These are phyloP conservation scores for Mycothermus thermophilus DNA, from an alignment of 495 filamentous ascomycete species.

Conservation along the genomic window DNA sequence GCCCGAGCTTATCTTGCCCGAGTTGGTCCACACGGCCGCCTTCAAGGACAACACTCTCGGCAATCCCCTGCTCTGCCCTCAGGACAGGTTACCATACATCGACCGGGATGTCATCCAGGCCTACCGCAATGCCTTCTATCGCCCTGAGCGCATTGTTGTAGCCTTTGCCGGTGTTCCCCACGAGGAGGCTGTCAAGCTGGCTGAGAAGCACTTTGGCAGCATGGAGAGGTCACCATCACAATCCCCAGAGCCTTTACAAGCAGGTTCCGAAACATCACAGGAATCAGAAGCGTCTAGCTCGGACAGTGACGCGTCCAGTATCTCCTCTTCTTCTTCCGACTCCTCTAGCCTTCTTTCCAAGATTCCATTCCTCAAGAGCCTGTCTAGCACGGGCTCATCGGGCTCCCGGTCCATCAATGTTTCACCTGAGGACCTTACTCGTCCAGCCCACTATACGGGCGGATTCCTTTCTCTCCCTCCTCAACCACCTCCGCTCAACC, in stretches of 20 bases:
- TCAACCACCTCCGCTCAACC: constrained; percentile 60
- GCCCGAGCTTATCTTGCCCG: constrained; percentile 89
- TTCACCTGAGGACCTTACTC: constrained; percentile 42
- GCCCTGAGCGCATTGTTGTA: constrained; percentile 80
- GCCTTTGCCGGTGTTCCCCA: constrained; percentile 91
- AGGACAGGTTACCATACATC: constrained; percentile 67
- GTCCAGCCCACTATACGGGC: constrained; percentile 79
- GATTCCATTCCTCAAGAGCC: constrained; percentile 85
- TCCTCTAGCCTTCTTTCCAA: constrained; percentile 59
- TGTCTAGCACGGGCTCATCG: constrained; percentile 50
- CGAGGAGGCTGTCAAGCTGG: constrained; percentile 59
- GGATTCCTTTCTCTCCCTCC: constrained; percentile 77
- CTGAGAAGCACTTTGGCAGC: constrained; percentile 79
- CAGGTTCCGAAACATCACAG: constrained; percentile 36
- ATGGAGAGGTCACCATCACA: constrained; percentile 48
- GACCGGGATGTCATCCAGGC: constrained; percentile 57
- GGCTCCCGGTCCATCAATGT: constrained; percentile 25
- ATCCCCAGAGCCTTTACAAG: constrained; percentile 47
- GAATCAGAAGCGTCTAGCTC: not conserved
- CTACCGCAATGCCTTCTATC: constrained; percentile 74
- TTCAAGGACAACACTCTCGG: constrained; percentile 93
- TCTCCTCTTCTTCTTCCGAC: constrained; percentile 29
- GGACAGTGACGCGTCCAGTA: constrained; percentile 20
- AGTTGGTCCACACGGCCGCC: constrained; percentile 86
- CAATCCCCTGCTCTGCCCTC: constrained; percentile 82